Conservation (phyloP, 1,284 basidiomycete genomes). For the Pseudozyma hubeiensis region DNA sequence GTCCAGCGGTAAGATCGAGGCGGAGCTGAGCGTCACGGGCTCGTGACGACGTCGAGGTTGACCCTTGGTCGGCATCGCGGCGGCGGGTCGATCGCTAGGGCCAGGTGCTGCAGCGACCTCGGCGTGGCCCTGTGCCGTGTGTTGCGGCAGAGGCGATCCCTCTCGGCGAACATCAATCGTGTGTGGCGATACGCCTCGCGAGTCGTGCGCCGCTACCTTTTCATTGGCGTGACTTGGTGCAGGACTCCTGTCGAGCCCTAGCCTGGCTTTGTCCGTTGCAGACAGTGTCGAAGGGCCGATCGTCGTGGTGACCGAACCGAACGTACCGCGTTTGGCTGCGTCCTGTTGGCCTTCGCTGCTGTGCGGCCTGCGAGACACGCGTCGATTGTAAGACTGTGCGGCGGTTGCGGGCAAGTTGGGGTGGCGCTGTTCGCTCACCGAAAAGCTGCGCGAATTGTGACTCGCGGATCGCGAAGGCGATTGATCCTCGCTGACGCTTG, state of each 20-base stretch:
- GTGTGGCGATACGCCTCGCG: not conserved
- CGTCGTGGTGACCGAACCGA: slow-evolving; percentile 8
- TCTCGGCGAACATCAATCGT: not conserved
- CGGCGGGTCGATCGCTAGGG: slow-evolving; percentile 2
- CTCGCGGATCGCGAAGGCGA: slow-evolving; percentile 30
- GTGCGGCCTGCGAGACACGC: slow-evolving; percentile 36
- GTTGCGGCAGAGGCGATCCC: slow-evolving; percentile 7
- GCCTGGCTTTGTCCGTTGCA: slow-evolving; percentile 13
- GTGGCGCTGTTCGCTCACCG: slow-evolving; percentile 26
- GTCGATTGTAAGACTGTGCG: slow-evolving; percentile 44
- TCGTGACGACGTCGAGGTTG: slow-evolving; percentile 22
- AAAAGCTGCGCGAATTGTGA: slow-evolving; percentile 22
- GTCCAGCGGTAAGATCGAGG: slow-evolving; percentile 5
- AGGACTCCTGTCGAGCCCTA: slow-evolving; percentile 8
- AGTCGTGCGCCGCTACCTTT: not conserved
- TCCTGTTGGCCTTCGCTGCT: slow-evolving; percentile 46
- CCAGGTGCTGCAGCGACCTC: not conserved
- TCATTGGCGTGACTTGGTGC: not conserved
- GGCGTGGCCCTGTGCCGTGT: not conserved
- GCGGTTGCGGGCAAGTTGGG: slow-evolving; percentile 36
- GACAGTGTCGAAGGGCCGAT: slow-evolving; percentile 11
- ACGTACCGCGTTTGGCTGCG: slow-evolving; percentile 2
- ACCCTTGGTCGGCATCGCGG: slow-evolving; percentile 26
- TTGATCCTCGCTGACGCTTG: slow-evolving; percentile 52
- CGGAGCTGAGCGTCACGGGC: slow-evolving; percentile 10